Conservation (phyloP, 1,284 basidiomycete genomes). For the Pseudozyma thailandica region DNA sequence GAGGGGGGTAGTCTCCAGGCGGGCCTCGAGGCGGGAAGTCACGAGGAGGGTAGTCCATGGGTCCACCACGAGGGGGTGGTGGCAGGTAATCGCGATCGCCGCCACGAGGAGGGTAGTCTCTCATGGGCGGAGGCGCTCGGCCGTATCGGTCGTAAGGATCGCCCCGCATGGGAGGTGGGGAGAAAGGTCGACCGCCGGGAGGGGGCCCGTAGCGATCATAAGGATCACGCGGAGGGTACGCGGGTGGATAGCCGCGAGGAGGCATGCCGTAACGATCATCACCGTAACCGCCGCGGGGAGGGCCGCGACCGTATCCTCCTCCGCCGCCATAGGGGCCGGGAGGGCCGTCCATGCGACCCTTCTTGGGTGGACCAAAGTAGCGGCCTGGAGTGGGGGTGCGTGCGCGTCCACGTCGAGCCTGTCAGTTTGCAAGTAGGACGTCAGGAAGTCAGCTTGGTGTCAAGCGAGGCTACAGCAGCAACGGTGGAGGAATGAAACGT, state of each 20-base stretch:
- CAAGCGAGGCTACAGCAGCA: neutral
- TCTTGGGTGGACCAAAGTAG: constrained; percentile 91
- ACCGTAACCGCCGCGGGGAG: constrained; percentile 41
- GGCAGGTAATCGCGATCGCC: constrained; percentile 44
- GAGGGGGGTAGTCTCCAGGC: constrained; percentile 55
- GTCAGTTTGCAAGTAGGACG: neutral
- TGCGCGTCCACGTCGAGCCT: constrained; percentile 87
- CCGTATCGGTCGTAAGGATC: constrained; percentile 50
- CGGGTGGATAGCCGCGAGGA: constrained; percentile 71
- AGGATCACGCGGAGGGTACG: constrained; percentile 61
- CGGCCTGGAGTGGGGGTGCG: constrained; percentile 93
- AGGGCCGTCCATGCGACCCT: constrained; percentile 71
- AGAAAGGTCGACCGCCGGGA: constrained; percentile 52
- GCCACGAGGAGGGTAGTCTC: constrained; percentile 51
- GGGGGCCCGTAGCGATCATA: constrained; percentile 67
- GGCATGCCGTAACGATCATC: constrained; percentile 78
- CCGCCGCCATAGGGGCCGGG: constrained; percentile 49
- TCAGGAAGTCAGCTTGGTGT: neutral
- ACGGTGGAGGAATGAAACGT: neutral
- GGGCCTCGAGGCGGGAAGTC: constrained; percentile 54
- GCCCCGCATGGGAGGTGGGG: constrained; percentile 47
- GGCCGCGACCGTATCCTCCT: constrained; percentile 32
- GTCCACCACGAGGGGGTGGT: constrained; percentile 42
- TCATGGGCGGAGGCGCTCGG: constrained; percentile 44
- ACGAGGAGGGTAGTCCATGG: constrained; percentile 55